Evolutionary conservation across 177 flowering plant genomes (phyloP), one percentile per base, ranked within the genome.

Genomic region (Telopea speciosissima): DNA sequence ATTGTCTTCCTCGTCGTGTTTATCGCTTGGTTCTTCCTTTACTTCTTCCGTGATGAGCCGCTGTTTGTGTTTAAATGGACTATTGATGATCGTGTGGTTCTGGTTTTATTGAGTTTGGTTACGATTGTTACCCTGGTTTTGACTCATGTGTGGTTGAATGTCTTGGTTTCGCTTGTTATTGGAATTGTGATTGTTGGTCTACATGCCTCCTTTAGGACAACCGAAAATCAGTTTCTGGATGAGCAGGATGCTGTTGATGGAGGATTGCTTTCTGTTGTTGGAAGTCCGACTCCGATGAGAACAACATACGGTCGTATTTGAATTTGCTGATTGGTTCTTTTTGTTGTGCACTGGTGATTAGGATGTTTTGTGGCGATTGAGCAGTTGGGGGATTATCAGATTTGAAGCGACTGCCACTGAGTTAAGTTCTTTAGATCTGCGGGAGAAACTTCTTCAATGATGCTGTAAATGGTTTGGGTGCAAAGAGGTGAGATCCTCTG

Each of bases 1-100:
- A 74, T 89, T 62, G 75, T 84, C 61, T 81, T 86, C 79, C 23
- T 87, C 21, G 16, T 79, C 73, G 73, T 82, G 56, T 76, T 81
- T 62, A 69, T 78, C 40, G 88, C 79, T 1, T 89, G 92, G 92
- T 66, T 81, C 69, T 78, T 79, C 77, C 83, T 89, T 56, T 82
- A 80, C 78, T 82, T 88, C 80, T 70, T 80, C 19, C 83, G 90
- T 24, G 85, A 80, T 70, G 85, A 75, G 17, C 88, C 89, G 0
- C 11, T 90, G 11, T 31, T 59, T 58, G 63, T 88, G 49, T 73
- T 83, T 25, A 73, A 77, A 21, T 72, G 79, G 49, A 54, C 61
- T 0, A 33, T 90, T n/a, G 85, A 76, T 65, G 88, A 88, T 69
- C 73, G 82, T 11, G 31, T 81, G 36, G 75, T 87, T 9, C 25